These are phyloP conservation scores for Alternaria tenuissima DNA, from an alignment of 2,329 filamentous ascomycete species.

Conservation along the genomic window DNA sequence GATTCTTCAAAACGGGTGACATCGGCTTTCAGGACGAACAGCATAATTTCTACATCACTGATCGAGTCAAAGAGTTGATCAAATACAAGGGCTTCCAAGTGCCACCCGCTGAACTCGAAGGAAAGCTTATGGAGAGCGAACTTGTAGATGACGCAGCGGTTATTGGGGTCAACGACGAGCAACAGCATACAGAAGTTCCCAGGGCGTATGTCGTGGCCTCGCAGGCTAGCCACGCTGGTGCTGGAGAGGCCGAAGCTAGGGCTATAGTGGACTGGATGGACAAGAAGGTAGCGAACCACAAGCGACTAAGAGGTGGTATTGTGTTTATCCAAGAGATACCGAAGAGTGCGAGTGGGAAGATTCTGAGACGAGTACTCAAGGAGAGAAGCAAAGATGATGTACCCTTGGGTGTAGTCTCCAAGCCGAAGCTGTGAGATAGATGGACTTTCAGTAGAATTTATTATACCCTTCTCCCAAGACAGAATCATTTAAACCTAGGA, in stretches of 20 bases:
- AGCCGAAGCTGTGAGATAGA: conserved; percentile 23
- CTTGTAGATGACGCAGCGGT: conserved; percentile 39
- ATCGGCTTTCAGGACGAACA: conserved; percentile 37
- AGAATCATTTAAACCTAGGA: too few relatives aligned
- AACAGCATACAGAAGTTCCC: conserved; percentile 40
- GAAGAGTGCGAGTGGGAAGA: conserved; percentile 59
- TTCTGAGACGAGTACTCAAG: conserved; percentile 48
- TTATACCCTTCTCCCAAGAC: too few relatives aligned
- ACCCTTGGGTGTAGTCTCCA: conserved; percentile 21
- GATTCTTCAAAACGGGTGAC: conserved; percentile 58
- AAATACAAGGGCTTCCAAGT: conserved; percentile 46
- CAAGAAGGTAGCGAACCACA: conserved; percentile 39
- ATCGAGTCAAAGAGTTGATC: conserved; percentile 44
- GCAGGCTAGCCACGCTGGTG: conserved; percentile 2
- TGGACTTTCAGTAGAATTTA: too few relatives aligned
- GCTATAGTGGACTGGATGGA: conserved; percentile 30
- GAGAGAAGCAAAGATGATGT: conserved; percentile 28
- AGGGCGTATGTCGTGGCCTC: conserved; percentile 40
- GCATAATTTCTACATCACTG: conserved; percentile 43
- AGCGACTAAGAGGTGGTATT: conserved; percentile 43
- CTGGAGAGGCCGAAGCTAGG: conserved; percentile 25
- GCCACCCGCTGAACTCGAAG: conserved; percentile 40
- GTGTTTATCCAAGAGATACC: conserved; percentile 58
- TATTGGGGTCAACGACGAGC: conserved; percentile 36
- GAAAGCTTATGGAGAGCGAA: conserved; percentile 36